Evolutionary conservation across 2,329 filamentous ascomycete species (phyloP).

Genomic region (Diaporthe destruens): DNA sequence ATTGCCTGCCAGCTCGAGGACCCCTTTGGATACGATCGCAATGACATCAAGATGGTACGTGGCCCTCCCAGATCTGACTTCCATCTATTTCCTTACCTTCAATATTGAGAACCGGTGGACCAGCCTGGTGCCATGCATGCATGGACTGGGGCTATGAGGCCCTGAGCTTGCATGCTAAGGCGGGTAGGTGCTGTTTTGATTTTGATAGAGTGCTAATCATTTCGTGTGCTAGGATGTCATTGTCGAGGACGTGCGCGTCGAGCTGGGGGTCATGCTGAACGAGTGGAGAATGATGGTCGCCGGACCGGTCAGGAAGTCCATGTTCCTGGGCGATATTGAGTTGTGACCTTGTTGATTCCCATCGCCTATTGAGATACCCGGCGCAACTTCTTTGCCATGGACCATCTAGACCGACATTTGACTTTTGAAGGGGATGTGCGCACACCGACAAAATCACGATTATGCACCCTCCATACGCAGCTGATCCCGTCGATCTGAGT

Average conservation of each 20-base stretch:
- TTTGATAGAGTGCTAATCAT: not conserved
- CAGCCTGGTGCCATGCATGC: not conserved
- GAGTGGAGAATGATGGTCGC: constrained; percentile 32
- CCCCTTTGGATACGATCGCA: constrained; percentile 31
- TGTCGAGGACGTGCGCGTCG: constrained; percentile 30
- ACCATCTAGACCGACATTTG: constrained; percentile 21
- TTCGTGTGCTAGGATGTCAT: constrained; percentile 5
- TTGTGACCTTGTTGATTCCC: not conserved
- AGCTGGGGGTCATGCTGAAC: constrained; percentile 33
- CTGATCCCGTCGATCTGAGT: constrained; percentile 23
- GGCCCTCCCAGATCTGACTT: no score
- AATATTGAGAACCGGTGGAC: not conserved
- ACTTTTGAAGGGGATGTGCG: not conserved
- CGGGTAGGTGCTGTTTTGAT: not conserved
- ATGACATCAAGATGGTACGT: constrained; percentile 33
- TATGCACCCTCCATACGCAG: not conserved
- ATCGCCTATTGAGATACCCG: constrained; percentile 16
- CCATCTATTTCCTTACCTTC: no score
- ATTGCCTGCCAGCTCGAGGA: constrained; percentile 35
- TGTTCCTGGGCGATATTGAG: constrained; percentile 30
- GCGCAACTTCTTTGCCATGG: constrained; percentile 4
- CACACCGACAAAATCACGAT: not conserved
- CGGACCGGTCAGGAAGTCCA: constrained; percentile 29
- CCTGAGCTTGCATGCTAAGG: not conserved
- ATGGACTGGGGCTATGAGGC: no score